A percentile compares a stretch with the other conserved stretches of the same genome.
These are phyloP conservation scores for Nothophytophthora sp. DNA, from an alignment of 352 stramenopile genomes.

Conservation along the genomic window DNA sequence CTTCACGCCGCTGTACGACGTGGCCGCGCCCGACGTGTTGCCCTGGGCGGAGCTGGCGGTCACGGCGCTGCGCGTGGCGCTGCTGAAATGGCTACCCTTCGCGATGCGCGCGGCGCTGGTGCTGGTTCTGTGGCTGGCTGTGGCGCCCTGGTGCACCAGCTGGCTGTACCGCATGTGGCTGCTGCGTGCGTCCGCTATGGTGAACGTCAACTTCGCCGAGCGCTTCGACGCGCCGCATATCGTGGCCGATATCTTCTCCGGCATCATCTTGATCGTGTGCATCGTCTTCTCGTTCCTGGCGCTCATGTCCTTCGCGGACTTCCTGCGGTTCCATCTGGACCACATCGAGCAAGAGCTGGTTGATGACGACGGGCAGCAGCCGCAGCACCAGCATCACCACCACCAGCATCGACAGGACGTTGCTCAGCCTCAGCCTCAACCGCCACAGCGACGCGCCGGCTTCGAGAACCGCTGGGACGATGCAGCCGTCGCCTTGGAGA, in stretches of 20 bases:
- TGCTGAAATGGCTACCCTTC: conserved; percentile 91
- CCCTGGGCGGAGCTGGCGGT: conserved; percentile 86
- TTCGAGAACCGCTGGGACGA: conserved; percentile 23
- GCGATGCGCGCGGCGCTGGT: conserved; percentile 75
- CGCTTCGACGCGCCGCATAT: conserved; percentile 73
- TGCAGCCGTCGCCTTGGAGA: conserved; percentile 13
- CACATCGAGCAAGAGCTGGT: conserved; percentile 71
- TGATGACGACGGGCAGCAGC: conserved; percentile 25
- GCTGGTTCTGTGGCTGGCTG: conserved; percentile 82
- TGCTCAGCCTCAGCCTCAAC: no score
- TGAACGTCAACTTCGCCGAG: conserved; percentile 84
- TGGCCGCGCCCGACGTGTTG: conserved; percentile 82
- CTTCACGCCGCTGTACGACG: conserved; percentile 93
- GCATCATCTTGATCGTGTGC: conserved; percentile 88
- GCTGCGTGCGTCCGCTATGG: conserved; percentile 81
- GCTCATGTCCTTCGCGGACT: conserved; percentile 95
- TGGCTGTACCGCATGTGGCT: conserved; percentile 96
- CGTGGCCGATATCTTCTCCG: conserved; percentile 87
- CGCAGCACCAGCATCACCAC: conserved; percentile 24
- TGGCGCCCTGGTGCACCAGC: conserved; percentile 90
- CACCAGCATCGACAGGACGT: conserved; percentile 16
- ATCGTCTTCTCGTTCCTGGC: conserved; percentile 95
- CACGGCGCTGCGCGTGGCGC: conserved; percentile 76
- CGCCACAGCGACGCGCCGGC: conserved; percentile 13
- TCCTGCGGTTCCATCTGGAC: conserved; percentile 91